Conservation (phyloP, 495 filamentous ascomycete species). For the Xylaria venustula region DNA sequence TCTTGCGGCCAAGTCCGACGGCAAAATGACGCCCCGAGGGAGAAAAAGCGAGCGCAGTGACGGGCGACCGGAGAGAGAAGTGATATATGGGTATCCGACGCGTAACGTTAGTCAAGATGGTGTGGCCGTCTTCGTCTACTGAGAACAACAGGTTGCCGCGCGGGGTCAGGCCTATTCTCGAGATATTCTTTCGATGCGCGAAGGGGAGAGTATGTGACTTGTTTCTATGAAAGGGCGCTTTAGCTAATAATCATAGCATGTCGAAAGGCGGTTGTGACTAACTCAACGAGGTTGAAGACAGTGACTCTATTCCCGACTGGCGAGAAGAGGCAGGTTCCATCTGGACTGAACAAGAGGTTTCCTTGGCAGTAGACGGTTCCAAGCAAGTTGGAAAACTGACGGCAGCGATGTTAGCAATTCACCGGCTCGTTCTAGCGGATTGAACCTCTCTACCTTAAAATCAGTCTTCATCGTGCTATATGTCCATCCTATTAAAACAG, state of each 20-base stretch:
- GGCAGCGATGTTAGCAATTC: neutral
- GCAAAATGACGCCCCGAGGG: conserved; percentile 89
- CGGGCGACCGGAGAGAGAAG: conserved; percentile 84
- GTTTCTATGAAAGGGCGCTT: conserved; percentile 59
- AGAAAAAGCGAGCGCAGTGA: conserved; percentile 86
- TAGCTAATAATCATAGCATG: conserved; percentile 7
- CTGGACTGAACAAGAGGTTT: conserved; percentile 93
- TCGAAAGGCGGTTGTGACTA: conserved; percentile 29
- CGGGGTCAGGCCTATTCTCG: conserved; percentile 81
- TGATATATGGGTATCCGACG: conserved; percentile 84
- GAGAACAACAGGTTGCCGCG: conserved; percentile 87
- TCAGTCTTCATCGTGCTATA: conserved; percentile 83
- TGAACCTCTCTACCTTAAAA: conserved; percentile 64
- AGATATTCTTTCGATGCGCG: conserved; percentile 89
- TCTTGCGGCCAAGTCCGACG: conserved; percentile 75
- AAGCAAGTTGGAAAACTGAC: conserved; percentile 87
- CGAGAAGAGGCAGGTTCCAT: conserved; percentile 94
- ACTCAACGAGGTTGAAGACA: conserved; percentile 96
- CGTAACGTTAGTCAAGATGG: conserved; percentile 85
- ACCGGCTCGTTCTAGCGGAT: neutral
- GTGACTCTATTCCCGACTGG: conserved; percentile 95
- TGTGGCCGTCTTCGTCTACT: conserved; percentile 89
- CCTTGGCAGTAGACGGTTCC: conserved; percentile 97
- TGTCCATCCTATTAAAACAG: conserved; percentile 4
- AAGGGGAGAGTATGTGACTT: conserved; percentile 95